These are phyloP conservation scores for Cyclotella choctawhatcheeana DNA, from an alignment of 108 stramenopile species.

Conservation along the genomic window DNA sequence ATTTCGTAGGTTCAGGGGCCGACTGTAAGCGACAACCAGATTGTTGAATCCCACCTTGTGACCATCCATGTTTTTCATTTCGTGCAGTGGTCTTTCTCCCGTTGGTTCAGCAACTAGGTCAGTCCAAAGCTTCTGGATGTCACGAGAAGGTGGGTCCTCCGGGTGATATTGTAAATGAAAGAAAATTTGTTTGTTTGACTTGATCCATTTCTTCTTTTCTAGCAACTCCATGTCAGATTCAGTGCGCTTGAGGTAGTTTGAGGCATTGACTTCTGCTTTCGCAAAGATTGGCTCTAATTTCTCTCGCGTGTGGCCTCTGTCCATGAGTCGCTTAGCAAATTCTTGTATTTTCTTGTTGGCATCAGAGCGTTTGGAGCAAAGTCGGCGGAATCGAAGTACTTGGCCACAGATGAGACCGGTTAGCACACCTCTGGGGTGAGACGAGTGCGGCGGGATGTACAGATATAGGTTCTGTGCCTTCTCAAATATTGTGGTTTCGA, in stretches of 20 bases:
- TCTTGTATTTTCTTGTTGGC: not conserved
- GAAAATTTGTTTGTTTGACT: slow-evolving; percentile 4
- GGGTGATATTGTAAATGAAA: slow-evolving; percentile 25
- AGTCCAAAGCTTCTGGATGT: not conserved
- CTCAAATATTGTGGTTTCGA: slow-evolving; percentile 28
- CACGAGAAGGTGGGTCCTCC: not conserved
- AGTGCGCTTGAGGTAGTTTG: not conserved
- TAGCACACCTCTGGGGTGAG: slow-evolving; percentile 4
- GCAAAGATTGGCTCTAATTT: not conserved
- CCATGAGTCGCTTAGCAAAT: slow-evolving; percentile 15
- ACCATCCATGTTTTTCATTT: not conserved
- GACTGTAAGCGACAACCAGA: not conserved
- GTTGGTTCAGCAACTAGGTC: not conserved
- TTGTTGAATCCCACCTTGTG: not conserved
- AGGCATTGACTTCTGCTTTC: not conserved
- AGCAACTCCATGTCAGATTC: not conserved
- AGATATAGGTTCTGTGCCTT: slow-evolving; percentile 25
- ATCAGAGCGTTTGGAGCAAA: slow-evolving; percentile 11
- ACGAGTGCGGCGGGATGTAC: slow-evolving; percentile 23
- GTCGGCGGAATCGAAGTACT: slow-evolving; percentile 16
- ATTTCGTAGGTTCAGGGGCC: not conserved
- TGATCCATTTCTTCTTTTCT: not conserved
- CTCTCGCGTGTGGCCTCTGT: slow-evolving; percentile 13
- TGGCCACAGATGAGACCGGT: slow-evolving; percentile 26
- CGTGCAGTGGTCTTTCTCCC: not conserved